Conservation (phyloP, 2,329 filamentous ascomycete genomes). For the Botrytis fragariae region DNA sequence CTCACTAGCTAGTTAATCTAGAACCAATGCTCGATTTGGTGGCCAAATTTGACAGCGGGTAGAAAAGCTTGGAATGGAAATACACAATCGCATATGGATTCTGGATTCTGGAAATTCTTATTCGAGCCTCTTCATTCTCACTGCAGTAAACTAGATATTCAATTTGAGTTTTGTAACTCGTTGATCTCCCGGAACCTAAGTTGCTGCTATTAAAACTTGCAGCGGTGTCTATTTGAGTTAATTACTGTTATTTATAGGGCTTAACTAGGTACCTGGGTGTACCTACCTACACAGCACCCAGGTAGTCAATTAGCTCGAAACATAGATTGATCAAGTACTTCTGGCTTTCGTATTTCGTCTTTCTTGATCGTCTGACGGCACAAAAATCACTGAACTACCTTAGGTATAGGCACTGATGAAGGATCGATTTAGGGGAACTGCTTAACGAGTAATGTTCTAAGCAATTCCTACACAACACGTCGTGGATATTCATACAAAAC, state of each 20-base stretch:
- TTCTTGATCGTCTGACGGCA: not conserved
- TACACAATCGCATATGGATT: not conserved
- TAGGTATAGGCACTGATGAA: not conserved
- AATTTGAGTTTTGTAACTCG: not conserved
- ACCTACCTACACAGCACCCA: not conserved
- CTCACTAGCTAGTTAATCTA: not conserved
- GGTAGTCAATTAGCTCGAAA: not conserved
- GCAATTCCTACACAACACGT: not conserved
- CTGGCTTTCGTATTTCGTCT: not conserved
- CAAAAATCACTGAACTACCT: not conserved
- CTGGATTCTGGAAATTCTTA: not conserved
- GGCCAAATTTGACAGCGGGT: conserved; percentile 1
- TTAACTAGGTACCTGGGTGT: not conserved
- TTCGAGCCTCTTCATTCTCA: not conserved
- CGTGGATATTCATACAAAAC: not conserved
- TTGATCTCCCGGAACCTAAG: conserved; percentile 16
- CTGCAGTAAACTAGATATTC: not conserved
- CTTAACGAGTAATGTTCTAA: not conserved
- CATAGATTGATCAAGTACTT: not conserved
- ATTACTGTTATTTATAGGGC: not conserved
- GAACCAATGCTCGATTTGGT: conserved; percentile 3
- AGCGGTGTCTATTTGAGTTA: conserved; percentile 1
- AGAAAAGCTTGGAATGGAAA: not conserved
- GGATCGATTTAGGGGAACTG: not conserved
- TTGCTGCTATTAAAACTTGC: not conserved